A percentile compares a stretch with the other conserved stretches of the same genome.
These are phyloP conservation scores for Fusarium albidum DNA, from an alignment of 2,329 filamentous ascomycete genomes.

Conservation along the genomic window DNA sequence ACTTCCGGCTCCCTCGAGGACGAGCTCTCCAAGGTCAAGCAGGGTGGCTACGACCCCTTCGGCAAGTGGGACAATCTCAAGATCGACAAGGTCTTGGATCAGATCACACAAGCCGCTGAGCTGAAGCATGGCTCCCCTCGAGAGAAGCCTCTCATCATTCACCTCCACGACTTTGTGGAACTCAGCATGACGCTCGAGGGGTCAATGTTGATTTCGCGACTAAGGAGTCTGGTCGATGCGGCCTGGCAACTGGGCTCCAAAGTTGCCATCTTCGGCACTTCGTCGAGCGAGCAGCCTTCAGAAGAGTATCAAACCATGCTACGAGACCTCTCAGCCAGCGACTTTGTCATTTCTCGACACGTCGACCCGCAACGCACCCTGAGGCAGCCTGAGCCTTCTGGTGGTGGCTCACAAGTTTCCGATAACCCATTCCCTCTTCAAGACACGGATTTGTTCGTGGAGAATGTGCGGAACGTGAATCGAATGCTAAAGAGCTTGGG, in stretches of 20 bases:
- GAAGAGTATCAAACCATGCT: conserved; percentile 52
- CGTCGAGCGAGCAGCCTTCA: conserved; percentile 61
- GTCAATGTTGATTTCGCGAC: conserved; percentile 70
- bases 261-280: conserved; percentile 83
- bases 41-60: conserved; percentile 48
- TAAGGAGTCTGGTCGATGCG: conserved; percentile 76
- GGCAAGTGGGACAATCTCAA: conserved; percentile 69
- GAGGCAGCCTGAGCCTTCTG: conserved; percentile 41
- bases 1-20: conserved; percentile 48
- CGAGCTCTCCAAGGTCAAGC: conserved; percentile 54
- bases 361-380: conserved; percentile 38
- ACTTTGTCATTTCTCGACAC: conserved; percentile 50
- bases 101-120: conserved; percentile 60
- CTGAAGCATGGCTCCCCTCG: conserved; percentile 42
- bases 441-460: conserved; percentile 50
- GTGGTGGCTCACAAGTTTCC: conserved; percentile 25
- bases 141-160: conserved; percentile 71
- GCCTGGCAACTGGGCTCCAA: conserved; percentile 75
- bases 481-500: conserved; percentile 55
- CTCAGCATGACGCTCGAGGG: conserved; percentile 76
- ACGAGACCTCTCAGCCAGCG: conserved; percentile 50
- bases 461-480: conserved; percentile 57
- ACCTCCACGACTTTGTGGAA: conserved; percentile 83
- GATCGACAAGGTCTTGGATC: conserved; percentile 63
- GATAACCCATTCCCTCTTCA: conserved; percentile 41